Evolutionary conservation across 371 early-diverging fungal species (phyloP).

Genomic region (Coemansia sp.): DNA sequence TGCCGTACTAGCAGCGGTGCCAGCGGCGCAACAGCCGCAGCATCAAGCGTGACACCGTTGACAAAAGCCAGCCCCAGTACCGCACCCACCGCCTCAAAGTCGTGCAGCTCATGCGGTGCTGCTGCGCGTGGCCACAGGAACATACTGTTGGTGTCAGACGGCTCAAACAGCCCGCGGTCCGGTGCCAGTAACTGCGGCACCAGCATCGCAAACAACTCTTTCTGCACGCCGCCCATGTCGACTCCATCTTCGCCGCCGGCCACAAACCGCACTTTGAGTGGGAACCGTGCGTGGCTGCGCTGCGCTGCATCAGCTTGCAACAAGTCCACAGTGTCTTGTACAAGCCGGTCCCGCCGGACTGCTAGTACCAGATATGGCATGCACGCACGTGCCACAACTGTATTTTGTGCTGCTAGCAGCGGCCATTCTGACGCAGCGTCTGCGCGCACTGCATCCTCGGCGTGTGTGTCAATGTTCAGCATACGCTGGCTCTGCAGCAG

Average conservation of each 20-base stretch:
- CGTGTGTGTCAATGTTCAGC: conserved; percentile 27
- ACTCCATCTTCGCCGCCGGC: conserved; percentile 82
- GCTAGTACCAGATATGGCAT: conserved; percentile 79
- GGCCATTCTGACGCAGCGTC: conserved; percentile 32
- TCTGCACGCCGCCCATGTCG: conserved; percentile 86
- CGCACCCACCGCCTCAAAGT: conserved; percentile 60
- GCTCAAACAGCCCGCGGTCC: conserved; percentile 44
- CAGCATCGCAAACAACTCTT: conserved; percentile 49
- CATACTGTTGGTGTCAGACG: conserved; percentile 14
- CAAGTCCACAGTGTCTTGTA: conserved; percentile 69
- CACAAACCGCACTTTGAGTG: conserved; percentile 66
- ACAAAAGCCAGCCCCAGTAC: conserved; percentile 76
- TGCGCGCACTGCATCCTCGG: conserved; percentile 27
- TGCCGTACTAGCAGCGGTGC: conserved; percentile 38
- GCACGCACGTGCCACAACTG: conserved; percentile 13
- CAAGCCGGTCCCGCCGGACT: conserved; percentile 65
- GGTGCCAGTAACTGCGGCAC: conserved; percentile 43
- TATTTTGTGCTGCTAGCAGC: conserved; percentile 22
- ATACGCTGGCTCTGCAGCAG: conserved; percentile 29
- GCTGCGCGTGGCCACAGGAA: conserved; percentile 51
- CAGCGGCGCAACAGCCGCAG: conserved; percentile 47
- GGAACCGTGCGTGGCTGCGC: conserved; percentile 59
- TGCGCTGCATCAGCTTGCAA: conserved; percentile 52
- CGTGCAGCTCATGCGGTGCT: conserved; percentile 24
- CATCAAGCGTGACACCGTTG: conserved; percentile 69